phyloP scores from a whole-genome alignment of 139 green algal species.

The Tetratostichococcus sp. region DNA sequence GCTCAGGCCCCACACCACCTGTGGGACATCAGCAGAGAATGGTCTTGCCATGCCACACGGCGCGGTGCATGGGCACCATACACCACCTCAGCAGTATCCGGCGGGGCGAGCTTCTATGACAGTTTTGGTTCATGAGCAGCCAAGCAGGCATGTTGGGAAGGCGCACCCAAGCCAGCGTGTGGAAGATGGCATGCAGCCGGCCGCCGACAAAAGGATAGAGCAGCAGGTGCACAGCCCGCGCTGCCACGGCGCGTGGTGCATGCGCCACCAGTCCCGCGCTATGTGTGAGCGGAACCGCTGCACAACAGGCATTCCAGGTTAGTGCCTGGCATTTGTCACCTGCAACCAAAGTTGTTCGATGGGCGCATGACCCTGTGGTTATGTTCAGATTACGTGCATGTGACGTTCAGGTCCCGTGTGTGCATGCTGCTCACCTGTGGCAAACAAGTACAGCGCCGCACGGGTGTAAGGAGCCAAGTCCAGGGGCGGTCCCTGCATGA shows the following conservation, averaged over 20 bases:
- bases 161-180: slow-evolving; percentile 33
- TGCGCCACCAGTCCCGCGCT: slow-evolving; percentile 18
- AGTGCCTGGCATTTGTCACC: too few species aligned
- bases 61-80: background rate
- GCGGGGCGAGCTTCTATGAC: too few species aligned
- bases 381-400: too few species aligned
- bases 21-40: background rate
- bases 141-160: too few species aligned
- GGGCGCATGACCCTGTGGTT: too few species aligned
- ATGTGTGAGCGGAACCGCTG: slow-evolving; percentile 28
- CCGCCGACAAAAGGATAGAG: slow-evolving; percentile 34
- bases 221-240: slow-evolving; percentile 13
- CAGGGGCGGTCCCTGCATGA: background rate
- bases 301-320: background rate
- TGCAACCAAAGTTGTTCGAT: too few species aligned
- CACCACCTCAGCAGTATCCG: too few species aligned
- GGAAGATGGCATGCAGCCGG: slow-evolving; percentile 41
- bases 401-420: background rate
- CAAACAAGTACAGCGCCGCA: background rate
- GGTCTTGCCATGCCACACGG: too few species aligned
- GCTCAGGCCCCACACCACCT: slow-evolving; percentile 3
- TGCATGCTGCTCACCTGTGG: background rate
- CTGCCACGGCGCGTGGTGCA: background rate
- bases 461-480: background rate
- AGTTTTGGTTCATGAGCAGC: background rate